Base-by-base conservation (phyloP, 805 yeast species). In the Scheffersomyces stipitis region DNA sequence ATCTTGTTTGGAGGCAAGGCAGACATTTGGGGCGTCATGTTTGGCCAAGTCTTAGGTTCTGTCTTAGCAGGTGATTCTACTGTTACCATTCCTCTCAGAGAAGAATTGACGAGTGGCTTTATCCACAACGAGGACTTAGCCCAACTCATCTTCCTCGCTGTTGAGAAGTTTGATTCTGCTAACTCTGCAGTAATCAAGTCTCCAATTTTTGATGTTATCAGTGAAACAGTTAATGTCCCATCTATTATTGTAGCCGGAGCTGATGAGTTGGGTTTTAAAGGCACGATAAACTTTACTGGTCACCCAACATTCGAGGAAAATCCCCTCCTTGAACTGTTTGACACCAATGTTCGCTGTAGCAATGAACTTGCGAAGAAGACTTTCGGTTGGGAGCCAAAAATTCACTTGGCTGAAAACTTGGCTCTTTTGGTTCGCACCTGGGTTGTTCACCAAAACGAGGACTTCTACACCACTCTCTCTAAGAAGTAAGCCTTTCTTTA, bases 11-110 rank as follows among this genome's bases (percentile, higher is more conserved):
- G 38, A 4, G 14, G 23, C 7, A 18, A 30, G 18, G 15, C 33
- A 30, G 33, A 34, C 20, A 36, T 36, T 17, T 36, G 34, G 34
- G 12, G 12, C 15, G 30, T 15, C 12, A 23, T 23, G 5, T 30
- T 36, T 24, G 24, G 16, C 13, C 30, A 24, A 23, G 10, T 36
- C 18, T 30, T 36, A 14, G 26, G 30, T n/a, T 16, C 34, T 23
- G 16, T 34, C 28, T 12, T 32, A 9, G 14, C 14, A 15, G 16
- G 16, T 14, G 29, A 24, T 5, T 4, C 20, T 7, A 28, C 26
- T 15, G 7, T 32, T 13, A 12, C 20, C 5, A 3, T 32, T 15
- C 18, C 29, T 7, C 13, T 32, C 17, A 32, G 24, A 14, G 7
- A 6, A 5, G 29, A 32, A 22, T 32, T 32, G 18, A 16, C 9